Percentiles rank a stretch among this genome's conserved stretches.
phyloP scores from a whole-genome alignment of 106 monocot genomes.

The Phalaenopsis aphrodite region DNA sequence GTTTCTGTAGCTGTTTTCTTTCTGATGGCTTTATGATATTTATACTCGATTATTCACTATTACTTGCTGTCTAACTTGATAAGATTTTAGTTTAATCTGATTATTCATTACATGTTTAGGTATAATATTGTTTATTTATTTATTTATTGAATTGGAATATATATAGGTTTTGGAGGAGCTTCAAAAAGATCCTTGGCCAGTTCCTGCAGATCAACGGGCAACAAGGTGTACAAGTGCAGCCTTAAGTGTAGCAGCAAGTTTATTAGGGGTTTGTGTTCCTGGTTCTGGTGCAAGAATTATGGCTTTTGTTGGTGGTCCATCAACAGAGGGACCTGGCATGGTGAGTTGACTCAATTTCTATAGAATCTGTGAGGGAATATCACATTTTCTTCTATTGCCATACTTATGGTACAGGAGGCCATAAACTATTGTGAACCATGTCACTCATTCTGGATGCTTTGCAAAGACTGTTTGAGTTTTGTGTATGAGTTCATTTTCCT shows the following conservation, averaged over 20 bases:
- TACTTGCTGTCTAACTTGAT: not conserved
- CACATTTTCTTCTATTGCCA: not conserved
- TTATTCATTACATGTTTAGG: not conserved
- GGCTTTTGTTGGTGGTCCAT: constrained; percentile 98
- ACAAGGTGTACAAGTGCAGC: constrained; percentile 83
- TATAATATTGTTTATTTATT: not conserved
- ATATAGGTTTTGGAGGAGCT: constrained; percentile 86
- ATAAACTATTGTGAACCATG: not conserved
- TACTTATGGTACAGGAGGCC: not conserved
- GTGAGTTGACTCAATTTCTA: constrained; percentile 32
- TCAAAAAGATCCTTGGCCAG: constrained; percentile 90
- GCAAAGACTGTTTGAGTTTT: not conserved
- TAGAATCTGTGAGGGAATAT: not conserved
- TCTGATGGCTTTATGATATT: not conserved
- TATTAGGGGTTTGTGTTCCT: constrained; percentile 93
- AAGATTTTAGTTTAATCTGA: not conserved
- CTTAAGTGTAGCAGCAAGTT: constrained; percentile 72
- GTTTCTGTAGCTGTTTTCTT: not conserved
- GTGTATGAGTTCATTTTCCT: not conserved
- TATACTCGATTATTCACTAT: not conserved
- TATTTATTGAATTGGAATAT: not conserved
- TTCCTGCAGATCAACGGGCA: constrained; percentile 70
- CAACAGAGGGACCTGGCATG: constrained; percentile 73
- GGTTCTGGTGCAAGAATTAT: constrained; percentile 99
- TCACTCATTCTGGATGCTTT: not conserved